Percentiles rank a stretch among this genome's conserved stretches.
Conservation (phyloP, 2,329 filamentous ascomycete genomes). For the Lasiodiplodia citricola region DNA sequence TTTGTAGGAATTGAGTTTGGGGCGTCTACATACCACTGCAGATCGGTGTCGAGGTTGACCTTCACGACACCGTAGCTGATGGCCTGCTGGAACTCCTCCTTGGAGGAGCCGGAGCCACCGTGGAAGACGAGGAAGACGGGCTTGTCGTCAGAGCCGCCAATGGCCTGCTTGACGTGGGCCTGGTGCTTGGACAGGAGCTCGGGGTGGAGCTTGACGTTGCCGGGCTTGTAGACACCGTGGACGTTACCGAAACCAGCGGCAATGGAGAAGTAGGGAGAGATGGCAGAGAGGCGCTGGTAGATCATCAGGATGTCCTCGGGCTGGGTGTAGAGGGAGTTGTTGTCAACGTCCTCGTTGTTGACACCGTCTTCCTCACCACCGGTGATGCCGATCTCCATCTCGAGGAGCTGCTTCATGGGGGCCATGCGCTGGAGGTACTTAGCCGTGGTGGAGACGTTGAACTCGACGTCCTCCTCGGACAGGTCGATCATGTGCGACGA, state of each 20-base stretch:
- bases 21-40: slow-evolving; percentile 63
- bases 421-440: slow-evolving; percentile 92
- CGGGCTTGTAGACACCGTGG: slow-evolving; percentile 98
- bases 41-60: slow-evolving; percentile 98
- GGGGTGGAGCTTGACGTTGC: slow-evolving; percentile 95
- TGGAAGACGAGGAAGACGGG: slow-evolving; percentile 99
- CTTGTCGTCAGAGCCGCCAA: slow-evolving; percentile 74
- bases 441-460: slow-evolving; percentile 90
- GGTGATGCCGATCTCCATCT: slow-evolving; percentile 98
- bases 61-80: slow-evolving; percentile 96
- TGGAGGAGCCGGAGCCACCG: slow-evolving; percentile 89
- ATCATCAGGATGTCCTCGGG: slow-evolving; percentile 94
- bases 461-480: slow-evolving; percentile 85
- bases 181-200: slow-evolving; percentile 98
- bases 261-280: slow-evolving; percentile 96
- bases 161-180: slow-evolving; percentile 83
- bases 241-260: slow-evolving; percentile 98
- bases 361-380: slow-evolving; percentile 98
- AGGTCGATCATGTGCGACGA: slow-evolving; percentile 98
- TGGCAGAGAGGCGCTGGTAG: slow-evolving; percentile 81
- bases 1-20: slow-evolving; percentile 37
- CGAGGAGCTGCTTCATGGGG: slow-evolving; percentile 98
- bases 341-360: slow-evolving; percentile 98
- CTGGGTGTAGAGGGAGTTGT: slow-evolving; percentile 96
- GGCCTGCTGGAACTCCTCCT: slow-evolving; percentile 87